Evolutionary conservation across 2,329 filamentous ascomycete genomes (phyloP).

Genomic region (Zymoseptoria brevis): DNA sequence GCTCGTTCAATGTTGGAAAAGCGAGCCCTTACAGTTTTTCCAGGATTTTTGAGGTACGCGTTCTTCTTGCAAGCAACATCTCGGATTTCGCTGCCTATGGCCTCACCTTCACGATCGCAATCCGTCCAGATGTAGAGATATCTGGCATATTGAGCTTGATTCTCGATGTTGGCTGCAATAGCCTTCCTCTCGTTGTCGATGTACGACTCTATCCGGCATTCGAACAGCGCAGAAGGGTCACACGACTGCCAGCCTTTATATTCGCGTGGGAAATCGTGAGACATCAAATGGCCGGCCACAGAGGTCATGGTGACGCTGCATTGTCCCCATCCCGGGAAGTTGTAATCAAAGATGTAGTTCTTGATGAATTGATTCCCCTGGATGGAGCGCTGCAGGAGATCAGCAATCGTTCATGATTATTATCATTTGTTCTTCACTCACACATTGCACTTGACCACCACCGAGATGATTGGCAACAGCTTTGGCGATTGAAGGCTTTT

Average conservation of each 20-base stretch:
- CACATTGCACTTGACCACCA: constrained; percentile 63
- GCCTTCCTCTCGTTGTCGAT: constrained; percentile 66
- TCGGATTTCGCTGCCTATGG: constrained; percentile 88
- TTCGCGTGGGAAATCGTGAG: constrained; percentile 64
- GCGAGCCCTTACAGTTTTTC: constrained; percentile 69
- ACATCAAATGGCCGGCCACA: constrained; percentile 79
- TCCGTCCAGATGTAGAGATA: constrained; percentile 96
- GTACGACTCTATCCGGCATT: constrained; percentile 62
- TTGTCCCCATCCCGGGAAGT: constrained; percentile 72
- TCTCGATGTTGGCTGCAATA: constrained; percentile 77
- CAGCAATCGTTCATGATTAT: not conserved
- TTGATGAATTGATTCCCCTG: constrained; percentile 70
- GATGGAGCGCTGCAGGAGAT: constrained; percentile 52
- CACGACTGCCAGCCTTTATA: constrained; percentile 77
- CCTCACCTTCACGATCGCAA: constrained; percentile 94
- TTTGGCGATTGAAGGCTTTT: constrained; percentile 92
- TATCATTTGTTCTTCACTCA: constrained; percentile 39
- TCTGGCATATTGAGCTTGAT: constrained; percentile 63
- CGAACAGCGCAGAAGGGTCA: constrained; percentile 70
- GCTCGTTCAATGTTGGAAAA: constrained; percentile 96
- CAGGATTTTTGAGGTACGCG: constrained; percentile 45
- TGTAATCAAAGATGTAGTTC: constrained; percentile 87
- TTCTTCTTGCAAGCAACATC: constrained; percentile 72
- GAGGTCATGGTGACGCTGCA: constrained; percentile 90
- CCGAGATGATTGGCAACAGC: constrained; percentile 85